Evolutionary conservation across 2,329 filamentous ascomycete genomes (phyloP), one percentile per base, ranked within the genome.

Genomic region (Microdochium bolleyi): DNA sequence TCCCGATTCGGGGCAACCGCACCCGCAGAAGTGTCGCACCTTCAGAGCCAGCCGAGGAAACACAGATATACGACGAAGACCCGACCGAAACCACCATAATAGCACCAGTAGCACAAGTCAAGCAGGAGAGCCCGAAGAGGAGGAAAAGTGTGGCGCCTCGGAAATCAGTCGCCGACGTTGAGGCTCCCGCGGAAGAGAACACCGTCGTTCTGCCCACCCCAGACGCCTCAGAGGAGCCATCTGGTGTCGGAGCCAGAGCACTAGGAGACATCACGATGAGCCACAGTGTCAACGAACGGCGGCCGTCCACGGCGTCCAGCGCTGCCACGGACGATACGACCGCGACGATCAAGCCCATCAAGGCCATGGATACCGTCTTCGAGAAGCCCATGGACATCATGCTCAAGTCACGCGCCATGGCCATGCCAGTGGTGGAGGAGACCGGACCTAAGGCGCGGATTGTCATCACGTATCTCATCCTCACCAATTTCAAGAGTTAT

Each of bases 401-500:
- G 49, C 76, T 95, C 54, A 92, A 95, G 70, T 89, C 91, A 49
- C 85, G 92, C 55, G 87, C 86, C 32, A 75, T 86, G 63, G 78
- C 82, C 2, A 75, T 84, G 24, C 79, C 81, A 0, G 72, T 83
- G n/a, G 82, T 89, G 46, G 88, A 95, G 66, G 83, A 89, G 24
- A 82, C 80, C 1, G 84, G 80, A 0, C 88, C 91, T 1, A 95
- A 92, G 67, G 77, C 90, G 51, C 87, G 94, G 51, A 92, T 94
- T 58, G 92, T 97, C 52, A 92, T 99, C 58, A 94, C 89, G 19
- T 90, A 96, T 66, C 77, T 99, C 49, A 85, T 95, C 55, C 78
- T 99, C 60, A 95, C 83, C 59, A 99, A 99, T 70, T 99, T 99
- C 82, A 99, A 99, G 75, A 97, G 92, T 73, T 99, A 99, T 67